phyloP scores from a whole-genome alignment of 371 early-diverging fungal species.

The Coemansia sp. region DNA sequence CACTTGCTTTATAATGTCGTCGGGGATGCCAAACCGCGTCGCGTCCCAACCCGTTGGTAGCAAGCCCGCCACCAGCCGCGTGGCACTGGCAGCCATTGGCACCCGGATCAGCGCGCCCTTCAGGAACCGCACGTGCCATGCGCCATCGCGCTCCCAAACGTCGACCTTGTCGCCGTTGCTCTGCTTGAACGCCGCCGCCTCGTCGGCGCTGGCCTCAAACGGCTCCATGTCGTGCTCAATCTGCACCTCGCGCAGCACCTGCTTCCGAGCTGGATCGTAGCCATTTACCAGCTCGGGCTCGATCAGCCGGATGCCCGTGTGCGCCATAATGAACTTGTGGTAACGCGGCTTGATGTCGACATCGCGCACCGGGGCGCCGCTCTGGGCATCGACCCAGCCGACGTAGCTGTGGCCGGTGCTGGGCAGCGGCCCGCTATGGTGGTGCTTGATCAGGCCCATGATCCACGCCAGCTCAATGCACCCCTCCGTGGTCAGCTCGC shows the following conservation, averaged over 20 bases:
- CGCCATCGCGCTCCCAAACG: conserved; percentile 60
- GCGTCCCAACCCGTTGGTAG: conserved; percentile 89
- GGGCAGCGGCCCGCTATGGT: conserved; percentile 77
- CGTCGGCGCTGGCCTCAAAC: conserved; percentile 85
- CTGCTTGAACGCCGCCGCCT: conserved; percentile 85
- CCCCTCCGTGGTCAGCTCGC: conserved; percentile 90
- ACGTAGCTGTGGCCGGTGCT: neutral
- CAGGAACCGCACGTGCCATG: conserved; percentile 76
- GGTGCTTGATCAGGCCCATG: conserved; percentile 91
- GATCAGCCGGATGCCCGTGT: conserved; percentile 92
- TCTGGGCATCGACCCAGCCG: conserved; percentile 88
- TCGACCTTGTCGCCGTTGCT: conserved; percentile 85
- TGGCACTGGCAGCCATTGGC: conserved; percentile 89
- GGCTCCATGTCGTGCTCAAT: conserved; percentile 87
- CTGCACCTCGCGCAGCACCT: conserved; percentile 85
- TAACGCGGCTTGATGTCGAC: conserved; percentile 88
- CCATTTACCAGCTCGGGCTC: conserved; percentile 92
- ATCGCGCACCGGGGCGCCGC: conserved; percentile 87
- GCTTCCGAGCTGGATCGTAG: conserved; percentile 87
- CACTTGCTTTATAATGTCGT: conserved; percentile 89
- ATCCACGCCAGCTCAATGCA: conserved; percentile 96
- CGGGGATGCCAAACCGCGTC: conserved; percentile 63
- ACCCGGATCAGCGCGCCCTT: conserved; percentile 88
- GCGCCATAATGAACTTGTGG: conserved; percentile 85
- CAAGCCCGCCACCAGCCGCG: conserved; percentile 92